These are phyloP conservation scores for cucumber (Cucumis sativus) DNA, from an alignment of 306 rosid genomes.

Conservation along the genomic window Cucumber_9930_V3 NC_026657.2:6968501-6969000, in stretches of 20 bases:
- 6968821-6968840: slow-evolving; percentile 91
- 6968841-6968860: slow-evolving; percentile 99
- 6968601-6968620: not conserved
- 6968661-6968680: not conserved
- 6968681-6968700: slow-evolving; percentile 21
- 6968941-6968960: not conserved
- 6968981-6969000: not conserved
- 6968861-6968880: slow-evolving; percentile 95
- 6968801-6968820: slow-evolving; percentile 81
- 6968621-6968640: too few species aligned
- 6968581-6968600: not conserved
- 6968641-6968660: not conserved
- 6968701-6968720: slow-evolving; percentile 69
- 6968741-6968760: slow-evolving; percentile 95
- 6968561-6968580: not conserved
- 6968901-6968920: not conserved
- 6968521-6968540: not conserved
- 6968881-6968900: slow-evolving; percentile 27
- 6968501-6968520: not conserved
- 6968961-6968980: slow-evolving; percentile 5
- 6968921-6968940: not conserved
- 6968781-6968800: slow-evolving; percentile 72
- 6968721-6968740: slow-evolving; percentile 92
- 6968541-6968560: not conserved
- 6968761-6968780: slow-evolving; percentile 92